Conservation (phyloP, 2,329 filamentous ascomycete species). For the Fusarium veterinarium region DNA sequence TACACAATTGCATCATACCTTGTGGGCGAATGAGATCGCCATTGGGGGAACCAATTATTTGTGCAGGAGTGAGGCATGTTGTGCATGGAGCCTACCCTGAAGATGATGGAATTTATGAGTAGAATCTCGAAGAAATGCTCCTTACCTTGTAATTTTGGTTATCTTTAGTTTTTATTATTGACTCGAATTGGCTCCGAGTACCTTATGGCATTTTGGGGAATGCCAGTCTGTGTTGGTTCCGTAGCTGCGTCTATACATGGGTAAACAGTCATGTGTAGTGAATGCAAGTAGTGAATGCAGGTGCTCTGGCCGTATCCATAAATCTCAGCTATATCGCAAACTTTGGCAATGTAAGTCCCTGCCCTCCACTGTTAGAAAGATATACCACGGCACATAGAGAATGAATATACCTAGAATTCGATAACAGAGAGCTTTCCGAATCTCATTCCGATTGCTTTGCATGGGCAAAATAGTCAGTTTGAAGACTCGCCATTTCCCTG, state of each 20-base stretch:
- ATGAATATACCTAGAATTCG: background rate
- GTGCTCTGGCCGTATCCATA: background rate
- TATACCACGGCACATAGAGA: background rate
- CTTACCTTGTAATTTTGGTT: too few species aligned
- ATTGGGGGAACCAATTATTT: conserved; percentile 43
- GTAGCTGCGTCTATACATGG: too few species aligned
- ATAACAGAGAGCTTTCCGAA: background rate
- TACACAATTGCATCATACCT: conserved; percentile 41
- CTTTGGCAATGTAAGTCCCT: background rate
- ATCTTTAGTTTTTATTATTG: background rate
- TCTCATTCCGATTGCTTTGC: background rate
- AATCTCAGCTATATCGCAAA: too few species aligned
- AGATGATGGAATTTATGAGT: background rate
- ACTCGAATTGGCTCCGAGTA: too few species aligned
- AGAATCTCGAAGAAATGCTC: background rate
- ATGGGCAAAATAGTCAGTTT: background rate
- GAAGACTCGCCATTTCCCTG: background rate
- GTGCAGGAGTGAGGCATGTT: conserved; percentile 16
- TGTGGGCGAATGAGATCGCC: conserved; percentile 38
- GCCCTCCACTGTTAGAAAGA: background rate
- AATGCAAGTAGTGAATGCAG: too few species aligned
- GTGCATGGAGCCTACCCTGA: conserved; percentile 11
- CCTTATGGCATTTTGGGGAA: background rate
- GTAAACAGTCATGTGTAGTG: background rate
- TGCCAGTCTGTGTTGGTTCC: background rate